phyloP scores from a whole-genome alignment of 768 basidiomycete species.

The Podaxis sp. region DNA sequence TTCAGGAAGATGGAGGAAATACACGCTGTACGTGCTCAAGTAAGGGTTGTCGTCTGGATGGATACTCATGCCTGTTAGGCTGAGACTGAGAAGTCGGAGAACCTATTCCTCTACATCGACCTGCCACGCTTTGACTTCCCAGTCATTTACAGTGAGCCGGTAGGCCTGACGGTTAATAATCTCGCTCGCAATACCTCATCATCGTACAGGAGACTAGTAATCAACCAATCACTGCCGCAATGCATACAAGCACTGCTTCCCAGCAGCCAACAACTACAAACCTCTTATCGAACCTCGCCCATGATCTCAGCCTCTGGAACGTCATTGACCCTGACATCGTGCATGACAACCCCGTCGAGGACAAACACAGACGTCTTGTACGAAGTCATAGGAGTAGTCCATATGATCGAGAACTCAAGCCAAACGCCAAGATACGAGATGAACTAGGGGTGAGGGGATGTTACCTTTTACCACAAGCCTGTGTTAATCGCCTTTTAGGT shows the following conservation, averaged over 20 bases:
- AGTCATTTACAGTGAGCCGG: slow-evolving; percentile 90
- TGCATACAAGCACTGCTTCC: slow-evolving; percentile 37
- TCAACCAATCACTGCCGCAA: slow-evolving; percentile 23
- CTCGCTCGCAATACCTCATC: slow-evolving; percentile 22
- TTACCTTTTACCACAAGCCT: not conserved
- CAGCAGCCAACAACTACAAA: slow-evolving; percentile 45
- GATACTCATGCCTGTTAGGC: slow-evolving; percentile 43
- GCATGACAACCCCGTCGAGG: slow-evolving; percentile 95
- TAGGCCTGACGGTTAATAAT: slow-evolving; percentile 30
- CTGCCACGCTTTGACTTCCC: slow-evolving; percentile 97
- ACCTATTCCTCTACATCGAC: slow-evolving; percentile 95
- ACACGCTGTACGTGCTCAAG: slow-evolving; percentile 64
- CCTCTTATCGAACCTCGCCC: slow-evolving; percentile 47
- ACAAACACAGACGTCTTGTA: slow-evolving; percentile 92
- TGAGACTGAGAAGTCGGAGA: slow-evolving; percentile 88
- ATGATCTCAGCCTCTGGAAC: slow-evolving; percentile 79
- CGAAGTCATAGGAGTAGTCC: slow-evolving; percentile 95
- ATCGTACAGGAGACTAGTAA: slow-evolving; percentile 8
- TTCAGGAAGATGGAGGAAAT: slow-evolving; percentile 96
- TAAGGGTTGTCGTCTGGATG: not conserved
- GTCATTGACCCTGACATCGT: slow-evolving; percentile 88
- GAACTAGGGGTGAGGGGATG: slow-evolving; percentile 70
- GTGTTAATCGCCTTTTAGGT: slow-evolving; percentile 44
- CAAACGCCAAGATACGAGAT: slow-evolving; percentile 93
- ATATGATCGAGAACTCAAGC: slow-evolving; percentile 93